These are phyloP conservation scores for Colletotrichum tofieldiae DNA, from an alignment of 2,329 filamentous ascomycete genomes.

Conservation along the genomic window DNA sequence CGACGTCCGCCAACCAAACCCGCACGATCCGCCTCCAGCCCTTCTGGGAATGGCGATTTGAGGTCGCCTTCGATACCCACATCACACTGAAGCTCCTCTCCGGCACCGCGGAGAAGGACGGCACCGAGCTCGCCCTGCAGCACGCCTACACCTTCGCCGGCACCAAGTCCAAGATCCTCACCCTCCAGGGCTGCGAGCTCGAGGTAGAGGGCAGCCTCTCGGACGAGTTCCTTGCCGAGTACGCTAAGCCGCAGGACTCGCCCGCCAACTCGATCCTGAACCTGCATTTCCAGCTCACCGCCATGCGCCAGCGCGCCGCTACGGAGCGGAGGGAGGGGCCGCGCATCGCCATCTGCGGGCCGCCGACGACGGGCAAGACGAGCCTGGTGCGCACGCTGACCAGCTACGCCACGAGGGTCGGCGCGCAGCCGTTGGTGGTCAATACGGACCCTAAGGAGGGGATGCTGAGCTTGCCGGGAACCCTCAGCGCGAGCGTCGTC, in stretches of 20 bases:
- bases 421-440: slow-evolving; percentile 83
- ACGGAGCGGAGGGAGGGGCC: slow-evolving; percentile 73
- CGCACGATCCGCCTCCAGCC: slow-evolving; percentile 70
- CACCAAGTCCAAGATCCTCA: slow-evolving; percentile 89
- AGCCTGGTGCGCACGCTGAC: slow-evolving; percentile 83
- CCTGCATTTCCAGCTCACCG: slow-evolving; percentile 88
- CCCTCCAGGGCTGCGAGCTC: slow-evolving; percentile 91
- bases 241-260: slow-evolving; percentile 80
- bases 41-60: slow-evolving; percentile 85
- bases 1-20: slow-evolving; percentile 58
- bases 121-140: slow-evolving; percentile 89
- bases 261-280: slow-evolving; percentile 87
- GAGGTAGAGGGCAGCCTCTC: slow-evolving; percentile 78
- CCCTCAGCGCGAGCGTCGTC: slow-evolving; percentile 88
- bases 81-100: slow-evolving; percentile 75
- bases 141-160: slow-evolving; percentile 87
- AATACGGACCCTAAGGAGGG: slow-evolving; percentile 89
- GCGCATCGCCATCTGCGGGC: slow-evolving; percentile 87
- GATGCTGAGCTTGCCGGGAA: slow-evolving; percentile 83
- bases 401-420: slow-evolving; percentile 83
- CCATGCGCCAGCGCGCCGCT: slow-evolving; percentile 75
- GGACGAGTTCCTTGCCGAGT: slow-evolving; percentile 72
- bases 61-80: slow-evolving; percentile 69
- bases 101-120: slow-evolving; percentile 93
- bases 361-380: slow-evolving; percentile 86